These are phyloP conservation scores for Paramarasmius palmivorus DNA, from an alignment of 1,284 basidiomycete genomes.

Conservation along the genomic window DNA sequence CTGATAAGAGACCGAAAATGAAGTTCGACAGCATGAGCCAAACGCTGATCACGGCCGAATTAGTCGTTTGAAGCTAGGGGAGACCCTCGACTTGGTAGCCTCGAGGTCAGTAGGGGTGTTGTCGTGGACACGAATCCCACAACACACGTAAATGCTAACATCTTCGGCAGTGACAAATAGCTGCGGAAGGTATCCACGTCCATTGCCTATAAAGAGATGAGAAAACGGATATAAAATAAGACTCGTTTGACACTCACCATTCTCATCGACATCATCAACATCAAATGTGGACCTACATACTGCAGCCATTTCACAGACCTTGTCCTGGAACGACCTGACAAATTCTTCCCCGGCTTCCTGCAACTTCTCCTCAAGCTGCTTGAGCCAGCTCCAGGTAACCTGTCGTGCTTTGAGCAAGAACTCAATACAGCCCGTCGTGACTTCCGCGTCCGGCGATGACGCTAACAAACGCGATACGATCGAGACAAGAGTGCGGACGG, in stretches of 20 bases:
- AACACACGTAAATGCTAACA: not conserved
- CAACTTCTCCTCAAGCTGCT: slow-evolving; percentile 27
- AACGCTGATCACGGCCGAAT: slow-evolving; percentile 23
- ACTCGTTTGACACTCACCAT: no score
- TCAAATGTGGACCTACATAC: slow-evolving; percentile 35
- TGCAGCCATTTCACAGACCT: slow-evolving; percentile 22
- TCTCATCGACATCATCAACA: slow-evolving; percentile 16
- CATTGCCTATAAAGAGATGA: no score
- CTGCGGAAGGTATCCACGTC: not conserved
- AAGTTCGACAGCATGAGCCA: slow-evolving; percentile 31
- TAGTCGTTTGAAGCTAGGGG: slow-evolving; percentile 20
- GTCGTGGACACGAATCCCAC: not conserved
- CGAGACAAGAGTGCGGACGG: slow-evolving; percentile 36
- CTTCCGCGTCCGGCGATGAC: slow-evolving; percentile 14
- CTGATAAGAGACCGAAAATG: not conserved
- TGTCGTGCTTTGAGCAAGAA: slow-evolving; percentile 32
- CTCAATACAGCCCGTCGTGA: slow-evolving; percentile 14
- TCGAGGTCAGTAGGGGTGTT: not conserved
- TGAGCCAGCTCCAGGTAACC: slow-evolving; percentile 36
- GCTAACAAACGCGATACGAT: slow-evolving; percentile 36
- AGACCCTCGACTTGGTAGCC: not conserved
- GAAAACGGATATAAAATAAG: no score
- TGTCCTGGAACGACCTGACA: not conserved
- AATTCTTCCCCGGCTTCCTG: slow-evolving; percentile 10
- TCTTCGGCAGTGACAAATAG: not conserved